A percentile compares a stretch with the other conserved stretches of the same genome.
These are phyloP conservation scores for Colletotrichum plurivorum DNA, from an alignment of 2,329 filamentous ascomycete genomes.

Conservation along the genomic window DNA sequence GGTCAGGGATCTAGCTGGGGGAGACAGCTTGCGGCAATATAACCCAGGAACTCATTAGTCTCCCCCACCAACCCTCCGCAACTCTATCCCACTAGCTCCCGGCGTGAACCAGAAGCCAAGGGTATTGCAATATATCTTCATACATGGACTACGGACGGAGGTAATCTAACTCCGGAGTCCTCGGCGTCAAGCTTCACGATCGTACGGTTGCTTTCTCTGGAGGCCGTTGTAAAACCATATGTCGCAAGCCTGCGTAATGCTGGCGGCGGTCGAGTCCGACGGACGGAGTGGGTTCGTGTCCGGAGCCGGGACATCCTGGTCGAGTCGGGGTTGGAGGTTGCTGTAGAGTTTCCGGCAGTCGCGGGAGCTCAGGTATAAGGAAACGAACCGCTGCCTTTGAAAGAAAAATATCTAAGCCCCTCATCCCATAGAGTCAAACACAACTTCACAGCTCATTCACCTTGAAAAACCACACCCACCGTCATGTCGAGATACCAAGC, in stretches of 20 bases:
- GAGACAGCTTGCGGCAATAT: neutral
- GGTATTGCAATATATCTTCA: neutral
- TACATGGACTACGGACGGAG: neutral
- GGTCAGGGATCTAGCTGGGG: neutral
- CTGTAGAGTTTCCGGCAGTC: neutral
- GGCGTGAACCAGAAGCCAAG: neutral
- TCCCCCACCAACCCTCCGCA: neutral
- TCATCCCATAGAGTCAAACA: too few relatives aligned
- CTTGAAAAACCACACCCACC: neutral
- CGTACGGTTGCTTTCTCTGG: too few relatives aligned
- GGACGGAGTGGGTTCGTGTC: neutral
- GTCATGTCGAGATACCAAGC: constrained; percentile 13
- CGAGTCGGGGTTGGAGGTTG: neutral
- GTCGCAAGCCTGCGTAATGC: neutral
- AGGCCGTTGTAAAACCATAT: too few relatives aligned
- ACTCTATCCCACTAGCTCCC: neutral
- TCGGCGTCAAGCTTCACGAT: too few relatives aligned
- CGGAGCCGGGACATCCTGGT: neutral
- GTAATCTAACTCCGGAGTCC: neutral
- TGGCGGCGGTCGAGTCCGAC: neutral
- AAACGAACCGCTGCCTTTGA: too few relatives aligned
- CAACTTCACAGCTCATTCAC: neutral
- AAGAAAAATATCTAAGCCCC: too few relatives aligned
- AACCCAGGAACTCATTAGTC: neutral
- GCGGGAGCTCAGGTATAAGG: neutral